phyloP scores from a whole-genome alignment of 345 rosid genomes.

The Boechera stricta region DNA sequence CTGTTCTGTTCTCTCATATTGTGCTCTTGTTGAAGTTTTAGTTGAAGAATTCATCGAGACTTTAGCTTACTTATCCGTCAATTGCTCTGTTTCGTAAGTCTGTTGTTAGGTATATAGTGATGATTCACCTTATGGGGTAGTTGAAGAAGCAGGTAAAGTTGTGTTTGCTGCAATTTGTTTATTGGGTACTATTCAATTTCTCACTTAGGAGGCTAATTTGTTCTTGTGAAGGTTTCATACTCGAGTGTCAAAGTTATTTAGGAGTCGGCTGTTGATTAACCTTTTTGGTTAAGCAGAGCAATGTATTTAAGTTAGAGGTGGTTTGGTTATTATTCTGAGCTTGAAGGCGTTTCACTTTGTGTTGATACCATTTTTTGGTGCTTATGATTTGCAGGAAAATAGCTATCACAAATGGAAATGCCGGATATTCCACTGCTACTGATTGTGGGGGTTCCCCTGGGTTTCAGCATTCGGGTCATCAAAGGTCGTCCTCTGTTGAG shows the following conservation, averaged over 20 bases:
- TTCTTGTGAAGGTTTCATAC: conserved; percentile 1
- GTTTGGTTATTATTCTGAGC: conserved; percentile 5
- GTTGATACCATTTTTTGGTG: conserved; percentile 20
- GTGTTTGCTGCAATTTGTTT: conserved; percentile 1
- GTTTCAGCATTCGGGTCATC: conserved; percentile 37
- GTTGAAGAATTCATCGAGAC: background rate
- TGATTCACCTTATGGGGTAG: background rate
- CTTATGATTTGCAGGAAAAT: conserved; percentile 46
- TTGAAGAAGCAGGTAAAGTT: conserved; percentile 1
- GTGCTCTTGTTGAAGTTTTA: conserved; percentile 12
- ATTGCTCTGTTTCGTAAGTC: conserved; percentile 19
- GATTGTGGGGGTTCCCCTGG: conserved; percentile 35
- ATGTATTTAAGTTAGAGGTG: conserved; percentile 5
- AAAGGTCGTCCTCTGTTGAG: conserved; percentile 27
- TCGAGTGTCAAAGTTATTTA: background rate
- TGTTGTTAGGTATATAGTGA: background rate
- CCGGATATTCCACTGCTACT: conserved; percentile 36
- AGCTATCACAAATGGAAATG: conserved; percentile 42
- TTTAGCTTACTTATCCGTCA: background rate
- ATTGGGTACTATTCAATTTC: conserved; percentile 8
- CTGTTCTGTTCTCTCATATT: background rate
- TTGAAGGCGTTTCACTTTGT: conserved; percentile 11
- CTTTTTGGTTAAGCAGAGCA: conserved; percentile 12
- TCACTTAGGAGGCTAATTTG: conserved; percentile 12
- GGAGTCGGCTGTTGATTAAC: conserved; percentile 8